Base-by-base conservation (phyloP, 495 filamentous ascomycete genomes). In the Umbilicaria muhlenbergii region DNA sequence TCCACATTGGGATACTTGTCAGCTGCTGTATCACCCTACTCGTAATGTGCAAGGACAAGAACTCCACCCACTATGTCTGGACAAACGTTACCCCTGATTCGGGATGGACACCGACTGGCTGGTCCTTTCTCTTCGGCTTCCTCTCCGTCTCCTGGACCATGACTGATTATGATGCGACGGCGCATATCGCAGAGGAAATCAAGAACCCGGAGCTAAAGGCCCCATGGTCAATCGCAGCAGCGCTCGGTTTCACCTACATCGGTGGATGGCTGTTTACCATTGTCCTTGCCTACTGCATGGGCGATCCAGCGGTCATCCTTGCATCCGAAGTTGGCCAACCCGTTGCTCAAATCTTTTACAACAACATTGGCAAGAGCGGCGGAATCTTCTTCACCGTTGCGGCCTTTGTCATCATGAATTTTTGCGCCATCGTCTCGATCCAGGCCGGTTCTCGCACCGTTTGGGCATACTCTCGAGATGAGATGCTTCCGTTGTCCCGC, bases 111-210 rank as follows among this genome's bases (percentile, higher is more conserved):
- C 78, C 73, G 6, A 62, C 65, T 17, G 79, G 78, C 5, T 81
- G 78, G 52, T 73, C 71, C n/a, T 81, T 78, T 54, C 53, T 83
- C 28, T 80, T 83, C 46, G 79, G 79, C 16, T 81, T 80, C 54
- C 58, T 83, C 17, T 75, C 73, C 8, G 78, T 79, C 19, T 73
- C 74, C 0, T 83, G 79, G 76, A 78, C 74, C 35, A 46, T 41
- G 28, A 34, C 14, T 7, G 49, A 54, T 11, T 70, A 75, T 47
- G 74, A 76, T 53, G 71, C 71, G 4, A 75, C 71, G 11, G 70
- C 72, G 3, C 73, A 75, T 42, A 78, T 78, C 40, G 68, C 75
- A 15, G 77, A 80, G 57, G 77, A 80, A 52, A 76, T 78, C 40
- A 66, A 61, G 15, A 54, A 75, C 24, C 77, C 76, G 0, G 69